Evolutionary conservation across 2,329 filamentous ascomycete species (phyloP).

Genomic region (Lomentospora prolificans): DNA sequence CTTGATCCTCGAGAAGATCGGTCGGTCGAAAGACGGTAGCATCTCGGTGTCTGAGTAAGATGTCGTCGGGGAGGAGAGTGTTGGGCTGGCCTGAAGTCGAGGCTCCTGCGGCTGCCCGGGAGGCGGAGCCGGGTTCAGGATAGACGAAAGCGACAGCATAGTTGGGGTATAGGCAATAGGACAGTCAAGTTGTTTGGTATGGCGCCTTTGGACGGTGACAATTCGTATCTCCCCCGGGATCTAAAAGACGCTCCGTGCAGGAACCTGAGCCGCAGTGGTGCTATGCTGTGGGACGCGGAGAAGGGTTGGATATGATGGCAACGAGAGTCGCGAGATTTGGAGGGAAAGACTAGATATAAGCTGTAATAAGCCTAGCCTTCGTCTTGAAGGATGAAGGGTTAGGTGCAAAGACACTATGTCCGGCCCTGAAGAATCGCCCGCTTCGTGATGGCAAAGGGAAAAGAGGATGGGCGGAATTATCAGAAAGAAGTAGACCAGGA

Average conservation of each 20-base stretch:
- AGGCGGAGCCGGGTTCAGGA: constrained; percentile 53
- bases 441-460: neutral
- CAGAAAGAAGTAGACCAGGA: neutral
- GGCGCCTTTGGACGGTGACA: neutral
- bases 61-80: constrained; percentile 23
- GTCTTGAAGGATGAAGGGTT: neutral
- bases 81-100: constrained; percentile 32
- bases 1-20: constrained; percentile 39
- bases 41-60: constrained; percentile 19
- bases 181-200: neutral
- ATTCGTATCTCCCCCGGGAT: neutral
- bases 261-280: neutral
- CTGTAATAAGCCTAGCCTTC: neutral
- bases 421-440: neutral
- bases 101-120: constrained; percentile 27
- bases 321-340: neutral
- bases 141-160: constrained; percentile 56
- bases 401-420: neutral
- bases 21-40: constrained; percentile 14
- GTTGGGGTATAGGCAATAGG: constrained; percentile 14
- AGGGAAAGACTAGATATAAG: neutral
- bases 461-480: neutral
- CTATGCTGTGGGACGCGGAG: neutral
- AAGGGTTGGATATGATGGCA: neutral
- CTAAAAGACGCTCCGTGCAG: neutral